Evolutionary conservation across 2,329 filamentous ascomycete genomes (phyloP), one percentile per base, ranked within the genome.

Genomic region (Scopulariopsis brevicaulis): DNA sequence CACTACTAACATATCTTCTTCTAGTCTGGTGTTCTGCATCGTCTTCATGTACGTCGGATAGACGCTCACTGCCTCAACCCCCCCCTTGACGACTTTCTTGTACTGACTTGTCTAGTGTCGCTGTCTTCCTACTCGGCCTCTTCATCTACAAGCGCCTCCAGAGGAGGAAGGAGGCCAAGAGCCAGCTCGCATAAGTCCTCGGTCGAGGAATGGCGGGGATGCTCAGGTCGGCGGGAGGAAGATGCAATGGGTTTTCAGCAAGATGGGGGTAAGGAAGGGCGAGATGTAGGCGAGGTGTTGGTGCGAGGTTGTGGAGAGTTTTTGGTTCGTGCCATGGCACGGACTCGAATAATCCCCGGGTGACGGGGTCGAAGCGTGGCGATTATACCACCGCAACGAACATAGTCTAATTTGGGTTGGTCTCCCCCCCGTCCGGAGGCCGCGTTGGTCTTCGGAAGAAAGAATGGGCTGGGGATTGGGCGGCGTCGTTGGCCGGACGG

Each of bases 11-110:
- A 22, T 5, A 22, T 51, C 22, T 32, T 4, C 7, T 34, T 14
- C n/a, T 53, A 58, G 56, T n/a, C 14, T 58, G 32, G 57, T 58
- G 20, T 58, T 58, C 53, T 50, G 52, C 34, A 58, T 58, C 53
- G n/a, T 50, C 25, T 54, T 54, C 28, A 34, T 55, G 57, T 58
- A 58, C 54, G 57, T 55, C 34, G 15, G 35, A 51, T 20, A 46
- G 40, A 15, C 18, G 12, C 28, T 11, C 54, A 22, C 18, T 22
- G n/a, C 37, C 40, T n/a, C 40, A 7, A 3, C 18, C 40, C 18
- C 15, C 5, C 12, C 6, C 4, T 12, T 24, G 37, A 8, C 11
- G 12, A 3, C 12, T n/a, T 20, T 34, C 10, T 8, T n/a, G 6
- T 28, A 25, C 32, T 57, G n/a, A 34, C 22, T 28, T 12, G 32